Percentiles rank a stretch among this genome's conserved stretches.
These are phyloP conservation scores for Mycena capillaripes DNA, from an alignment of 768 basidiomycete species.

Conservation along the genomic window DNA sequence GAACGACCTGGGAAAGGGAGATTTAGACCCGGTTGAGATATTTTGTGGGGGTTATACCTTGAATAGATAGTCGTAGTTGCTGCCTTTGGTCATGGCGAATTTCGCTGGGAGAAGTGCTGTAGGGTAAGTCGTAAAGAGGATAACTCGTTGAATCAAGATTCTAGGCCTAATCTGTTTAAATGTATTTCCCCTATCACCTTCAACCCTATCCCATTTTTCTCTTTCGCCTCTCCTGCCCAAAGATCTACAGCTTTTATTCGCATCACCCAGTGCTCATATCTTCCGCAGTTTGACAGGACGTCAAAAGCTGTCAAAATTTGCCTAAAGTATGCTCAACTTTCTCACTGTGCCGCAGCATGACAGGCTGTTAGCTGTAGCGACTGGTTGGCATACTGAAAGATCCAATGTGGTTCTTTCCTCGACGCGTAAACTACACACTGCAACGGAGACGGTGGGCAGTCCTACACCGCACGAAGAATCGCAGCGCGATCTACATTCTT, in stretches of 20 bases:
- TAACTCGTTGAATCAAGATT: not conserved
- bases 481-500: not conserved
- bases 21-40: slow-evolving; percentile 20
- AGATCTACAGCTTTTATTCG: too few species aligned
- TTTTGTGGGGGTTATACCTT: slow-evolving; percentile 70
- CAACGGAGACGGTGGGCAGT: not conserved
- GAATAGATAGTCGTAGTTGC: slow-evolving; percentile 99
- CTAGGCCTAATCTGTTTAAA: not conserved
- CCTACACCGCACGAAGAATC: not conserved
- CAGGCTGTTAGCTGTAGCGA: not conserved
- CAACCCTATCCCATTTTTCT: too few species aligned
- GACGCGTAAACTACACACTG: too few species aligned
- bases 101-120: slow-evolving; percentile 17
- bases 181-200: not conserved
- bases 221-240: not conserved
- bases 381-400: not conserved
- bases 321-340: not conserved
- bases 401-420: not conserved
- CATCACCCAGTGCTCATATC: not conserved
- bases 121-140: not conserved
- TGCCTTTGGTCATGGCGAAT: slow-evolving; percentile 86
- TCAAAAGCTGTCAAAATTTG: not conserved
- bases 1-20: slow-evolving; percentile 79
- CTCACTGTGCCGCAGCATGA: not conserved
- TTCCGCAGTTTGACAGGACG: not conserved